Percentiles rank a stretch among this genome's conserved stretches.
Conservation (phyloP, 75 land plant genomes). For the Pinus tabuliformis region DNA sequence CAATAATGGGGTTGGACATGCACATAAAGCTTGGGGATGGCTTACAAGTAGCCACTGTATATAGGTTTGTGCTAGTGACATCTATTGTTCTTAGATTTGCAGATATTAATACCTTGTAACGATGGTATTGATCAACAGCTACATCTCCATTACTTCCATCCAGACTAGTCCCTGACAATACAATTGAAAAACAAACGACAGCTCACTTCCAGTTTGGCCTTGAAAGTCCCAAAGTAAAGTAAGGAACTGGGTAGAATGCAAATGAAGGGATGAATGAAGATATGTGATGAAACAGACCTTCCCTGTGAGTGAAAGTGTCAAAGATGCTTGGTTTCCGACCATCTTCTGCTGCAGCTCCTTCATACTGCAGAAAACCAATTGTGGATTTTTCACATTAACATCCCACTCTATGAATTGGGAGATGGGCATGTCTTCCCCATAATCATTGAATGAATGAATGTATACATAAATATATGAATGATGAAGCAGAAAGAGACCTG, state of each 20-base stretch:
- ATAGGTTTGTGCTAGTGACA: too few relatives aligned
- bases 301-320: slow-evolving; percentile 27
- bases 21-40: too few relatives aligned
- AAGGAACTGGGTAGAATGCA: neutral
- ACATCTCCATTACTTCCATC: slow-evolving; percentile 52
- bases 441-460: too few relatives aligned
- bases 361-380: slow-evolving; percentile 17
- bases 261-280: neutral
- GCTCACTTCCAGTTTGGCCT: too few relatives aligned
- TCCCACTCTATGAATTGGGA: too few relatives aligned
- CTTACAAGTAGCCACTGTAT: too few relatives aligned
- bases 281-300: neutral
- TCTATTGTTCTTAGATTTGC: too few relatives aligned
- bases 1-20: neutral
- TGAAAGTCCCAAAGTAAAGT: neutral
- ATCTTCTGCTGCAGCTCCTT: slow-evolving; percentile 20
- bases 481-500: slow-evolving; percentile 3
- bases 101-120: slow-evolving; percentile 40
- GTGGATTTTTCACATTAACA: too few relatives aligned
- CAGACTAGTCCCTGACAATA: slow-evolving; percentile 4
- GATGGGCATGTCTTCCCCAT: too few relatives aligned
- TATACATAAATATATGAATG: too few relatives aligned
- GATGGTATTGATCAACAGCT: slow-evolving; percentile 58
- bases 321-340: slow-evolving; percentile 27
- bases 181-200: neutral